Evolutionary conservation across 495 filamentous ascomycete genomes (phyloP), one percentile per base, ranked within the genome.

Genomic region (Trichocladium uniseriatum): DNA sequence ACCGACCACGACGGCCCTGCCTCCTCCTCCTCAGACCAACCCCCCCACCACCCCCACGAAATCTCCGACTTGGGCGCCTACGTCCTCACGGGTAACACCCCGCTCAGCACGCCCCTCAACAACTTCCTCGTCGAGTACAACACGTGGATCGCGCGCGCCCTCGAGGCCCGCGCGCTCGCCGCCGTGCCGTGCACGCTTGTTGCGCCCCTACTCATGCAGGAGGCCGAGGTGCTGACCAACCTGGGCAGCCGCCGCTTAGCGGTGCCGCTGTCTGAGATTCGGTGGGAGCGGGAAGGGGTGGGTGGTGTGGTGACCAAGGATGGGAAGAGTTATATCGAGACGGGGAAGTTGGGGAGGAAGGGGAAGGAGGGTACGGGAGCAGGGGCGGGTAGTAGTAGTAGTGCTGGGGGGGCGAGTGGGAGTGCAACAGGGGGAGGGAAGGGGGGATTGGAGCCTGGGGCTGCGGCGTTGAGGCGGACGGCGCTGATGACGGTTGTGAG

Each of bases 121-220:
- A 76, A 81, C 58, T 95, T 79, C 58, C 55, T 95, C n/a, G 74
- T 81, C 45, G 81, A 88, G 53, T 94, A 87, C 66, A 97, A 95
- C 63, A 71, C 70, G 5, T 94, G 89, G 84, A 73, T 88, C 20
- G 76, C 79, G 49, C 84, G 83, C 54, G 84, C 85, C 8, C 75
- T 95, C 40, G 83, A 92, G 56, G 68, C 69, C 18, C 79, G 81
- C 48, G 80, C 82, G 20, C 64, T 95, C 32, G 78, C 81, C 1
- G 75, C 83, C 1, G 75, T 88, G 20, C 90, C 91, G 2, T 95
- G 90, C 59, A 86, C 89, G 21, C 72, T 82, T 18, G 79, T 94
- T 35, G 79, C 81, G 3, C 75, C 86, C n/a, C 71, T 83, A 32
- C 76, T 95, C 51, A 72, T 90, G n/a, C 82, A 89, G 56, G 87